Evolutionary conservation across 257 asterid genomes (phyloP), one percentile per base, ranked within the genome.

Genomic region (Nemophila menziesii): DNA sequence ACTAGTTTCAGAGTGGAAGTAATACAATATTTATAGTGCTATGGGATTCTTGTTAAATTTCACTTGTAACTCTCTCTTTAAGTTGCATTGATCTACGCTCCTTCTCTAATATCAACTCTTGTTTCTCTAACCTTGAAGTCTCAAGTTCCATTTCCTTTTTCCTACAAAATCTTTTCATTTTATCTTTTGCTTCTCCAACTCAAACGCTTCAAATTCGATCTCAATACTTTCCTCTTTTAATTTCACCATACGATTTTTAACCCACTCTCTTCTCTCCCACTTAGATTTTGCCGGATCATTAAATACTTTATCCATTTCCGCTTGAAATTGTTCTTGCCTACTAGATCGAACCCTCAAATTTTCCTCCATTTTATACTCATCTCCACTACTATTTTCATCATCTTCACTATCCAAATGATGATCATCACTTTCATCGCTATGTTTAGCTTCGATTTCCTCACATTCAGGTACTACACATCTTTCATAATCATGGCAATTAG

Each of bases 61-160:
- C 21, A 56, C 11, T 22, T 57, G 66, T 15, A 37, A n/a, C 36
- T 48, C 56, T 40, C 53, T 52, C 37, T 39, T 67, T 67, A n/a
- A 67, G 56, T 53, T 48, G 62, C 43, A 67, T 39, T 21, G 27
- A 21, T 63, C 52, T 62, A 11, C 13, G 54, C 49, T 57, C 58
- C 33, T 52, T 61, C 69, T 67, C 69, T 24, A 62, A 26, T 12
- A 61, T 43, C 41, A 52, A 37, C 48, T 52, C 57, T 55, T 67
- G 58, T 1, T 52, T 48, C 37, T 67, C 73, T 60, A 67, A 48
- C 52, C 59, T 52, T 20, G 56, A 53, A 9, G 51, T 61, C 47
- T 61, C 73, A 15, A 67, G 49, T 52, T 67, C 73, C 39, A 56
- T 43, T 33, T 62, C 66, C 54, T 67, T 67, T 56, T 67, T 52